These are phyloP conservation scores for Ophiostoma fasciatum DNA, from an alignment of 2,329 filamentous ascomycete genomes.

Conservation along the genomic window DNA sequence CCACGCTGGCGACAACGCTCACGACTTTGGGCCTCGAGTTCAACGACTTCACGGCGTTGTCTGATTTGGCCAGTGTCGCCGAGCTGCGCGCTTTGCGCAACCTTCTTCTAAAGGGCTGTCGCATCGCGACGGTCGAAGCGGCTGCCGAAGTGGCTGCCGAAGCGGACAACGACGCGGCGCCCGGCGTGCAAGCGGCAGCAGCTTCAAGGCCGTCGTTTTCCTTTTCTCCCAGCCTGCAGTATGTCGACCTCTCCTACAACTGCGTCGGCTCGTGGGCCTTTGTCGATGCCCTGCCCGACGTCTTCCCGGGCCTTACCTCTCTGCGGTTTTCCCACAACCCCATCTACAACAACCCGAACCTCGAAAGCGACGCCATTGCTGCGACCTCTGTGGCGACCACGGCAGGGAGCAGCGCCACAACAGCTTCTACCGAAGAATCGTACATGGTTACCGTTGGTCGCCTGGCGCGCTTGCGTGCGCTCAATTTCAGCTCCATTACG, in stretches of 20 bases:
- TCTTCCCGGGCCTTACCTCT: slow-evolving; percentile 59
- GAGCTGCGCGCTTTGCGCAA: slow-evolving; percentile 37
- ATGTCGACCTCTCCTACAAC: slow-evolving; percentile 64
- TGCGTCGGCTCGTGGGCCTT: slow-evolving; percentile 55
- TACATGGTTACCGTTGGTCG: slow-evolving; percentile 81
- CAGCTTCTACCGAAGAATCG: slow-evolving; percentile 50
- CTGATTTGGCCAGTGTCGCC: slow-evolving; percentile 40
- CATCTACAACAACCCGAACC: slow-evolving; percentile 45
- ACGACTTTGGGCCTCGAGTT: slow-evolving; percentile 55
- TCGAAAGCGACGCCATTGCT: slow-evolving; percentile 17
- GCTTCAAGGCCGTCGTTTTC: slow-evolving; percentile 18
- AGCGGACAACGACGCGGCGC: background rate
- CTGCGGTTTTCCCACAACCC: slow-evolving; percentile 80
- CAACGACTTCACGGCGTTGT: slow-evolving; percentile 49
- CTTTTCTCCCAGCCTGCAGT: slow-evolving; percentile 41
- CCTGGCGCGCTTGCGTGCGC: slow-evolving; percentile 46
- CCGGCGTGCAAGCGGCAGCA: no score
- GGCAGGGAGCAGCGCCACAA: background rate
- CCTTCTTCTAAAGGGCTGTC: slow-evolving; percentile 64
- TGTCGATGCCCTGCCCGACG: slow-evolving; percentile 48
- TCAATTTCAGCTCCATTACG: slow-evolving; percentile 64
- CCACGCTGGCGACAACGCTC: slow-evolving; percentile 36
- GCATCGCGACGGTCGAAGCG: slow-evolving; percentile 34
- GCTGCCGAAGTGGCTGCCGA: background rate
- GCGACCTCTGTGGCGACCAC: background rate